These are phyloP conservation scores for Vitis riparia DNA, from an alignment of 164 flowering plant species.

Conservation along the genomic window DNA sequence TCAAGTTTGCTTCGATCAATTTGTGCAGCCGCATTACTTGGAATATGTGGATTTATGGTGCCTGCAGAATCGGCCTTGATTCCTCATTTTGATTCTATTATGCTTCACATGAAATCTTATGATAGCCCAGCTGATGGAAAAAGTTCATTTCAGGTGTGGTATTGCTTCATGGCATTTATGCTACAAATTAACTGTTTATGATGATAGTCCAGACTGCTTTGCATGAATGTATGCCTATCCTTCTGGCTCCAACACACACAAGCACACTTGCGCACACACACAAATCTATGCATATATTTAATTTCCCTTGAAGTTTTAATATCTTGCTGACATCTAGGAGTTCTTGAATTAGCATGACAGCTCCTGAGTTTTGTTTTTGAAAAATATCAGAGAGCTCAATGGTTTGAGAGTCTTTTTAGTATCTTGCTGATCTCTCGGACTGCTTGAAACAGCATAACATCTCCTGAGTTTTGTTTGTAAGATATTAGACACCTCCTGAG, in stretches of 20 bases:
- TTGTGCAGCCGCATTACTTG: conserved; percentile 92
- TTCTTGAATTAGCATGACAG: no score
- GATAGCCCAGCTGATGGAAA: conserved; percentile 98
- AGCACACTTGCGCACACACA: no score
- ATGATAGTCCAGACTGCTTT: no score
- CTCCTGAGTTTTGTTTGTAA: no score
- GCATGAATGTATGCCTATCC: no score
- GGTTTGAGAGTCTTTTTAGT: neutral
- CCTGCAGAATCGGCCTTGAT: conserved; percentile 88
- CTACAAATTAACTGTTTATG: neutral
- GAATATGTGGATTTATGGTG: conserved; percentile 95
- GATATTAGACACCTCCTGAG: no score
- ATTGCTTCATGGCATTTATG: conserved; percentile 2
- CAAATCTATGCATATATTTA: no score
- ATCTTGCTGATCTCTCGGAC: neutral
- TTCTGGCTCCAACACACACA: no score
- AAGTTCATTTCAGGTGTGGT: conserved; percentile 89
- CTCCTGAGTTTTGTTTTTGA: no score
- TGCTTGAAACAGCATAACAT: neutral
- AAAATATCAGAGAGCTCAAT: no score
- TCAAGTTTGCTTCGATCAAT: conserved; percentile 93
- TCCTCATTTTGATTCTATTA: conserved; percentile 92
- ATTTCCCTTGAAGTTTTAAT: no score
- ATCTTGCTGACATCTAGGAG: no score
- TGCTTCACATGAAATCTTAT: conserved; percentile 98